Evolutionary conservation across 2,329 filamentous ascomycete species (phyloP).

Genomic region (Westerdykella aurantiaca): DNA sequence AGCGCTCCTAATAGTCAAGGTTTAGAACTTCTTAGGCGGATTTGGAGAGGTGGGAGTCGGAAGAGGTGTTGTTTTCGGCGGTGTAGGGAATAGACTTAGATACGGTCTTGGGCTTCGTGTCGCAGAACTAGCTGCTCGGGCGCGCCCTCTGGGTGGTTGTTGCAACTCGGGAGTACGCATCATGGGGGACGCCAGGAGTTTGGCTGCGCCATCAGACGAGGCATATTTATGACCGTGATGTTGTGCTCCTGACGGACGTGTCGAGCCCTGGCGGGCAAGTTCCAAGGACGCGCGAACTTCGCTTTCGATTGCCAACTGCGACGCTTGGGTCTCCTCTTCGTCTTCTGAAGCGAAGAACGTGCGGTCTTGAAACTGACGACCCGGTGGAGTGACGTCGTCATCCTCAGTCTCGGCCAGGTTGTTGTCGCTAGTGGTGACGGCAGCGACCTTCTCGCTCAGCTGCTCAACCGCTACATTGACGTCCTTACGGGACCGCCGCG

Average conservation of each 20-base stretch:
- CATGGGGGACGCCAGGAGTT: conserved; percentile 17
- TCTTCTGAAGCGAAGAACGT: conserved; percentile 29
- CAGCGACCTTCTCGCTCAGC: conserved; percentile 29
- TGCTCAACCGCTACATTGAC: conserved; percentile 29
- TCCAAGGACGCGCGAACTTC: conserved; percentile 24
- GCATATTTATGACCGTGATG: conserved; percentile 27
- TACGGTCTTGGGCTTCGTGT: conserved; percentile 15
- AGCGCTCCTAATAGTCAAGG: too few species aligned
- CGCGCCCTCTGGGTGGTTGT: conserved; percentile 12
- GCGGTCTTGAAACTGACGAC: conserved; percentile 15
- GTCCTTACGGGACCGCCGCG: conserved; percentile 28
- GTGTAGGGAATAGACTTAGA: conserved; percentile 33
- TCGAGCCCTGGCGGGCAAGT: conserved; percentile 21
- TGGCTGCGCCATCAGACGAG: conserved; percentile 30
- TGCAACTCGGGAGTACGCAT: conserved; percentile 4
- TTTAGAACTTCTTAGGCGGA: neutral
- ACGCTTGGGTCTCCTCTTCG: conserved; percentile 8
- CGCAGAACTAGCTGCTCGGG: conserved; percentile 24
- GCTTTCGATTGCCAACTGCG: conserved; percentile 10
- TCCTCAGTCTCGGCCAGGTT: conserved; percentile 16
- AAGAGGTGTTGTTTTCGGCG: conserved; percentile 18
- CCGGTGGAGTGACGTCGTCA: conserved; percentile 27
- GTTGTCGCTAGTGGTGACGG: conserved; percentile 20
- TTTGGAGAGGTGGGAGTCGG: conserved; percentile 6
- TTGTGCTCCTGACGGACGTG: conserved; percentile 9